Percentiles rank a stretch among this genome's conserved stretches.
Evolutionary conservation across 257 asterid species (phyloP).

Genomic region (Nicotiana noctiflora): DNA sequence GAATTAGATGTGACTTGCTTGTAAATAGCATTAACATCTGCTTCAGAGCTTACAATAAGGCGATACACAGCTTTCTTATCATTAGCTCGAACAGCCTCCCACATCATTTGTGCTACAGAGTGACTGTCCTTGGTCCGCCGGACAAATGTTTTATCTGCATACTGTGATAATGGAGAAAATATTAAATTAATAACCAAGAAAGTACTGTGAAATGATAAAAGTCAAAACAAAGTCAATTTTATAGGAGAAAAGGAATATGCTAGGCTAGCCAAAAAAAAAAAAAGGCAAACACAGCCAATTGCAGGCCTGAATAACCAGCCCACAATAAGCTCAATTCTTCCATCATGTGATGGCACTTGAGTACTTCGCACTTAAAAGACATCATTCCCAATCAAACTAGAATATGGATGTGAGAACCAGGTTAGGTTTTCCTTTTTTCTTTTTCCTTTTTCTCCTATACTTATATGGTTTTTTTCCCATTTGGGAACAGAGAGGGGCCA

Average conservation of each 20-base stretch:
- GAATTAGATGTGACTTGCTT: slow-evolving; percentile 41
- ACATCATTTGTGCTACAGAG: slow-evolving; percentile 56
- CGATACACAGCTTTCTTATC: slow-evolving; percentile 76
- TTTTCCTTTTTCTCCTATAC: not conserved
- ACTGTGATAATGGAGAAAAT: slow-evolving; percentile 38
- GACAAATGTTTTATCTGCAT: slow-evolving; percentile 81
- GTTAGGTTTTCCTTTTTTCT: not conserved
- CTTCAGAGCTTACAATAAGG: slow-evolving; percentile 70
- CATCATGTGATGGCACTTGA: not conserved
- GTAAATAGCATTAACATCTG: slow-evolving; percentile 53
- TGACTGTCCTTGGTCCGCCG: slow-evolving; percentile 60
- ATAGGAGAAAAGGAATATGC: not conserved
- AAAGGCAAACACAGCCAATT: not conserved
- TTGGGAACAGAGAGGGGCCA: not conserved
- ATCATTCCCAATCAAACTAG: not conserved
- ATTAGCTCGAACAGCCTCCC: slow-evolving; percentile 85
- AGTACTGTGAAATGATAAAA: not conserved
- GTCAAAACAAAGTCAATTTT: not conserved
- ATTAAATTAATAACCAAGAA: not conserved
- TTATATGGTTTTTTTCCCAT: not conserved
- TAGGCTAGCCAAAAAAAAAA: not conserved
- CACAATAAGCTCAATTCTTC: not conserved
- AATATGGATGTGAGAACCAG: not conserved
- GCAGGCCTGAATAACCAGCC: not conserved
- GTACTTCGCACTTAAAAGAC: not conserved